Evolutionary conservation across 306 rosid species (phyloP).

Genomic region (Biancaea sappan): DNA sequence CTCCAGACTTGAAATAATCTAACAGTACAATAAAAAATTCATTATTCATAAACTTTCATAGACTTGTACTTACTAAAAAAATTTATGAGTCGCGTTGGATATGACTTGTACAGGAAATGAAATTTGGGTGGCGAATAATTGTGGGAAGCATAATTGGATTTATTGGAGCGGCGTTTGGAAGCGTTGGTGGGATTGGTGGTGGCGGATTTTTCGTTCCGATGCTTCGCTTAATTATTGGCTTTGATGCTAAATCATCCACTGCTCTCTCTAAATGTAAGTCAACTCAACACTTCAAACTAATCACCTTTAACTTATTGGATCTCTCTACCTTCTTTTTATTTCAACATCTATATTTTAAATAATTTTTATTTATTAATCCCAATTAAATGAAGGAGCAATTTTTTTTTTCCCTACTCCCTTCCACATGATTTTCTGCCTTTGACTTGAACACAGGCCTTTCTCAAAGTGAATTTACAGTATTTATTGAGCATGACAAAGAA

Average conservation of each 20-base stretch:
- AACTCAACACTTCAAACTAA: no score
- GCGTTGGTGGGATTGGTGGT: conserved; percentile 87
- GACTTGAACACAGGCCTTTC: neutral
- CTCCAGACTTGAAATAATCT: no score
- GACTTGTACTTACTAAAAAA: no score
- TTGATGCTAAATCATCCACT: conserved; percentile 75
- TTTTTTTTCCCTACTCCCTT: neutral
- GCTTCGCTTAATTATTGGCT: conserved; percentile 70
- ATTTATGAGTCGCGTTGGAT: no score
- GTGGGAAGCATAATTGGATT: conserved; percentile 62
- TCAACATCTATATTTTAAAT: no score
- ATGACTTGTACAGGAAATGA: conserved; percentile 54
- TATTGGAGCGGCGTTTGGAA: conserved; percentile 77
- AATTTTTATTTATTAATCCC: no score
- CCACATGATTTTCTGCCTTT: neutral
- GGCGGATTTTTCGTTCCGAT: conserved; percentile 88
- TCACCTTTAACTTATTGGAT: no score
- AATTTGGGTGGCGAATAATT: conserved; percentile 69
- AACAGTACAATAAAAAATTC: no score
- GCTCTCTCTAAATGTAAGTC: conserved; percentile 80
- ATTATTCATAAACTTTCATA: no score
- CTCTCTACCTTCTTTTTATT: no score
- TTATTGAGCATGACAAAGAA: conserved; percentile 1
- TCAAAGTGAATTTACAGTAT: neutral
- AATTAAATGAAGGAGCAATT: no score